Evolutionary conservation across 768 basidiomycete species (phyloP), one percentile per base, ranked within the genome.

Genomic region (Boletus rufocinnamomeus): DNA sequence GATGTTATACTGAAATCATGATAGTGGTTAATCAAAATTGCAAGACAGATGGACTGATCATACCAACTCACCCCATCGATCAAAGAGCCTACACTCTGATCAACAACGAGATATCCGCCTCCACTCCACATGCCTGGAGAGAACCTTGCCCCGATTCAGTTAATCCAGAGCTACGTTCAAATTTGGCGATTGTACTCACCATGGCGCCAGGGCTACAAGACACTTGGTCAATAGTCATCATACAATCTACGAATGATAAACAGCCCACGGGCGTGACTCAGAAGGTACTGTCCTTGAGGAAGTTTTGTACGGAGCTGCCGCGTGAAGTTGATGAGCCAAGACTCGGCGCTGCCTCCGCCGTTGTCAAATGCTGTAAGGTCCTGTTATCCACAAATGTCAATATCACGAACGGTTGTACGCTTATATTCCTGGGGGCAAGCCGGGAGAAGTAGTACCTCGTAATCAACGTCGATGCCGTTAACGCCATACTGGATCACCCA

Each of bases 381-480:
- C 73, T 70, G 19, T 54, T 2, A 17, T 25, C 35, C 37, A 21
- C 32, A 34, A 19, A 32, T 7, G n/a, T 35, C 32, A 19, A 32
- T 7, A 23, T 35, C 32, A 23, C 47, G 13, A 14, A 4, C n/a
- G 19, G 30, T 27, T 38, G 35, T 19, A 34, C 7, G 21, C 28
- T 45, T 52, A 23, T 37, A 56, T 37, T n/a, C 10, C 28, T 8
- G 11, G 30, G 28, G 13, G 11, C 3, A 19, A n/a, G 19, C 7
- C 1, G 2, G 28, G 13, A 27, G 21, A 48, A 38, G 11, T 46
- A 38, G 11, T 46, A 74, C 75, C 66, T 80, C 83, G 50, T 83
- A 84, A 65, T 84, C 83, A 47, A 84, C 74, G 50, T 84, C 83
- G 14, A 83, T 77, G 41, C 82, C 83, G 55, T 83, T 78, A 34